Conservation (phyloP, 164 flowering plant genomes). For the Piper betle region DNA sequence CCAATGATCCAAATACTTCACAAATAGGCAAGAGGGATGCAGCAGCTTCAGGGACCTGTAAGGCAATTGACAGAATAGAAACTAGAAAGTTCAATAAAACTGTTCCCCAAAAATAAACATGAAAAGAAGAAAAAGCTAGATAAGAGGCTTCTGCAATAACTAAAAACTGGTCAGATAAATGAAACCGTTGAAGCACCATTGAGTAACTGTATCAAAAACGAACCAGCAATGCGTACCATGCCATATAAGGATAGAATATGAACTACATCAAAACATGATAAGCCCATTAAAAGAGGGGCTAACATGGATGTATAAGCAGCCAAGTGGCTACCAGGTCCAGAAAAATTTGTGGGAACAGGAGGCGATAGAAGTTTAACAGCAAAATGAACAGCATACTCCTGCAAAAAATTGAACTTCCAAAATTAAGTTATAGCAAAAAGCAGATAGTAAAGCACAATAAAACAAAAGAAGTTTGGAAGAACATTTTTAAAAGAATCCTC, state of each 20-base stretch:
- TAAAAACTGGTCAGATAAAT: no score
- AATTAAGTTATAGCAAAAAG: not conserved
- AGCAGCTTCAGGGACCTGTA: slow-evolving; percentile 83
- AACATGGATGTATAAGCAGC: slow-evolving; percentile 53
- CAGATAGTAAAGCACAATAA: not conserved
- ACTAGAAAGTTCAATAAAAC: not conserved
- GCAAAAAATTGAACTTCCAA: slow-evolving; percentile 8
- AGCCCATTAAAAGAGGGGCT: slow-evolving; percentile 49
- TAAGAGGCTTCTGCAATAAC: no score
- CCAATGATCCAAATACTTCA: slow-evolving; percentile 74
- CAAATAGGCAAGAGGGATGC: slow-evolving; percentile 79
- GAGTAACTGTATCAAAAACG: not conserved
- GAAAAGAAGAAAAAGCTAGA: no score
- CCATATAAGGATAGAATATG: slow-evolving; percentile 88
- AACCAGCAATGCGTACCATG: slow-evolving; percentile 36
- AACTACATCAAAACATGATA: slow-evolving; percentile 53
- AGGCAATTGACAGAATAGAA: not conserved
- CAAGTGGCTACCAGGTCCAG: slow-evolving; percentile 54
- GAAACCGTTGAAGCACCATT: no score
- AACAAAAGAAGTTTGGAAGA: no score
- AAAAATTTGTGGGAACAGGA: slow-evolving; percentile 47
- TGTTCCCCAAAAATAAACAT: no score
- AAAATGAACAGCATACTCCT: slow-evolving; percentile 69
- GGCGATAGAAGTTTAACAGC: slow-evolving; percentile 74
- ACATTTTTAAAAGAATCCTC: not conserved